Evolutionary conservation across 257 asterid species (phyloP).

Genomic region (Parsonsia alboflavescens): DNA sequence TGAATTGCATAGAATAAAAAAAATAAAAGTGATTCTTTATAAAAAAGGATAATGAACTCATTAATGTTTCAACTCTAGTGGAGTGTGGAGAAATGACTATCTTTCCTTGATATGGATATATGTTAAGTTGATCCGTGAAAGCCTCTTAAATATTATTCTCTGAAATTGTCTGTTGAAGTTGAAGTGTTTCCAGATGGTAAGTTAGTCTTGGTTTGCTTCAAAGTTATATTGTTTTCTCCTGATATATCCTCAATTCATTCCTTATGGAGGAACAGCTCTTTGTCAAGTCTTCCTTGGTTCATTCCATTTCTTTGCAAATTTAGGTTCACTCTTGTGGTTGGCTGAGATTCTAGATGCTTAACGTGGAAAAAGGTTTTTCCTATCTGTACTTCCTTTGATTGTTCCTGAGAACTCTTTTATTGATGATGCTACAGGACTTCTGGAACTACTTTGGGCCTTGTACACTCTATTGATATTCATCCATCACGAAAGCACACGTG

Average conservation of each 20-base stretch:
- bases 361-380: not conserved
- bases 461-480: slow-evolving; percentile 84
- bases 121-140: not conserved
- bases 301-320: not conserved
- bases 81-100: not conserved
- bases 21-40: not conserved
- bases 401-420: not conserved
- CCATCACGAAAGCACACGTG: slow-evolving; percentile 87
- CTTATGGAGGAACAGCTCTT: not conserved
- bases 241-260: not conserved
- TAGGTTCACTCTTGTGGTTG: not conserved
- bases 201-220: not conserved
- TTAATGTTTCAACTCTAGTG: not conserved
- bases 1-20: not conserved
- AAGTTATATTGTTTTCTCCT: not conserved
- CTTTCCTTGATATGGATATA: not conserved
- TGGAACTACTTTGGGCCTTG: slow-evolving; percentile 59
- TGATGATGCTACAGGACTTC: slow-evolving; percentile 36
- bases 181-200: not conserved
- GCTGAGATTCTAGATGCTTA: not conserved
- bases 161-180: not conserved
- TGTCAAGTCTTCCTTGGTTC: not conserved
- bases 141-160: not conserved
- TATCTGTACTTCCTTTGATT: not conserved
- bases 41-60: not conserved